phyloP scores from a whole-genome alignment of 2,329 filamentous ascomycete genomes.

The Pseudocercospora pini-densiflorae region DNA sequence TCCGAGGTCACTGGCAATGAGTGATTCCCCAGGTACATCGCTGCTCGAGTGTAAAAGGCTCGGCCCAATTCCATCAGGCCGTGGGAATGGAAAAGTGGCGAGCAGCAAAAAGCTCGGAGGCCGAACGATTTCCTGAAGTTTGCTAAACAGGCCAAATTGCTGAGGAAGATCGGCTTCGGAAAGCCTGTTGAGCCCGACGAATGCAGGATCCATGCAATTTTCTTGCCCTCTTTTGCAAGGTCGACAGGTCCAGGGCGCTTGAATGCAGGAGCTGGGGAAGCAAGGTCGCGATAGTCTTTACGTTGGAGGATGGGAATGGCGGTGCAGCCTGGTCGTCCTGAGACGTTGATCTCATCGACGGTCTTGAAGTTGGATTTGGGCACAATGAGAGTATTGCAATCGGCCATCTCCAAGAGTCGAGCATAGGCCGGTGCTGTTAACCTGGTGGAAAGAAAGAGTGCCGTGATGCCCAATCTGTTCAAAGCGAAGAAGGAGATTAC shows the following conservation, averaged over 20 bases:
- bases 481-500: slow-evolving; percentile 60
- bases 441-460: slow-evolving; percentile 60
- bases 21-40: slow-evolving; percentile 60
- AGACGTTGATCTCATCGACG: slow-evolving; percentile 37
- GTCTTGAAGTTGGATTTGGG: slow-evolving; percentile 32
- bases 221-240: slow-evolving; percentile 35
- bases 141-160: slow-evolving; percentile 56
- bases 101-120: slow-evolving; percentile 58
- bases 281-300: slow-evolving; percentile 29
- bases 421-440: slow-evolving; percentile 57
- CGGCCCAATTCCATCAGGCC: slow-evolving; percentile 61
- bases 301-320: slow-evolving; percentile 35
- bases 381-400: slow-evolving; percentile 37
- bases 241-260: slow-evolving; percentile 16
- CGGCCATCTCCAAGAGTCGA: slow-evolving; percentile 52
- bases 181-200: neutral
- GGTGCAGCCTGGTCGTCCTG: slow-evolving; percentile 38
- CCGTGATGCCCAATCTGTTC: slow-evolving; percentile 59
- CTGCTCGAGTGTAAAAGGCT: slow-evolving; percentile 56
- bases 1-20: slow-evolving; percentile 57
- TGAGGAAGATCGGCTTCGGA: slow-evolving; percentile 55
- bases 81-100: slow-evolving; percentile 65
- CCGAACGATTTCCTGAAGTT: slow-evolving; percentile 54
- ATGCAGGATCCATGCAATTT: slow-evolving; percentile 53
- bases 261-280: slow-evolving; percentile 22